Conservation (phyloP, 2,329 filamentous ascomycete genomes). For the Leptoxyphium fumago region DNA sequence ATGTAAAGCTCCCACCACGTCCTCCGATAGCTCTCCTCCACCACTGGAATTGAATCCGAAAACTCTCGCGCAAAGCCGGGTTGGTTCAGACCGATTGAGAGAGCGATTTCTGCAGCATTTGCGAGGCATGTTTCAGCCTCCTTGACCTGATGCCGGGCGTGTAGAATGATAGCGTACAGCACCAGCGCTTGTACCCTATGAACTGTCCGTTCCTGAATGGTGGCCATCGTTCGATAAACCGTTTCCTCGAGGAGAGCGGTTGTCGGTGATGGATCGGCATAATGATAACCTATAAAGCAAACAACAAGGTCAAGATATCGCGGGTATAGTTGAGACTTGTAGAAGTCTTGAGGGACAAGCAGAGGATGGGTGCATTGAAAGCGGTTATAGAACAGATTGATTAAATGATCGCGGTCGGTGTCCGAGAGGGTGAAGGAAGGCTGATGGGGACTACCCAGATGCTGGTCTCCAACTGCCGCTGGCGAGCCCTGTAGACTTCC, state of each 20-base stretch:
- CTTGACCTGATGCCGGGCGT: constrained; percentile 58
- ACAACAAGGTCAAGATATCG: constrained; percentile 38
- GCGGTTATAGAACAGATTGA: constrained; percentile 40
- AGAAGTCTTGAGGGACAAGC: constrained; percentile 33
- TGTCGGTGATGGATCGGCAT: constrained; percentile 27
- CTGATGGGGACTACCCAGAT: background rate
- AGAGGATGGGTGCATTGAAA: constrained; percentile 44
- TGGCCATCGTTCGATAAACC: constrained; percentile 38
- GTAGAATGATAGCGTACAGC: constrained; percentile 60
- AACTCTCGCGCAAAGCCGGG: constrained; percentile 42
- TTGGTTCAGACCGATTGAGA: constrained; percentile 63
- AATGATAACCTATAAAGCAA: constrained; percentile 42
- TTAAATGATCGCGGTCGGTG: constrained; percentile 25
- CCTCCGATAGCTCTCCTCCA: constrained; percentile 72
- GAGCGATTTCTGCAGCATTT: constrained; percentile 54
- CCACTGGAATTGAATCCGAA: constrained; percentile 1
- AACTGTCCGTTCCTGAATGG: constrained; percentile 7
- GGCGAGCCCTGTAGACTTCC: constrained; percentile 40
- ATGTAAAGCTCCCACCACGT: constrained; percentile 85
- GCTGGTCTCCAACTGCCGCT: constrained; percentile 6
- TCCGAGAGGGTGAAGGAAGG: constrained; percentile 2
- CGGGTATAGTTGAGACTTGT: constrained; percentile 27
- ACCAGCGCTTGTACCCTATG: constrained; percentile 63
- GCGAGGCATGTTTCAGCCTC: constrained; percentile 53
- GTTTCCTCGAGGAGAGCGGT: constrained; percentile 29